Evolutionary conservation across 805 yeast genomes (phyloP).

Genomic region (Saccharomycopsis synnaedendra): DNA sequence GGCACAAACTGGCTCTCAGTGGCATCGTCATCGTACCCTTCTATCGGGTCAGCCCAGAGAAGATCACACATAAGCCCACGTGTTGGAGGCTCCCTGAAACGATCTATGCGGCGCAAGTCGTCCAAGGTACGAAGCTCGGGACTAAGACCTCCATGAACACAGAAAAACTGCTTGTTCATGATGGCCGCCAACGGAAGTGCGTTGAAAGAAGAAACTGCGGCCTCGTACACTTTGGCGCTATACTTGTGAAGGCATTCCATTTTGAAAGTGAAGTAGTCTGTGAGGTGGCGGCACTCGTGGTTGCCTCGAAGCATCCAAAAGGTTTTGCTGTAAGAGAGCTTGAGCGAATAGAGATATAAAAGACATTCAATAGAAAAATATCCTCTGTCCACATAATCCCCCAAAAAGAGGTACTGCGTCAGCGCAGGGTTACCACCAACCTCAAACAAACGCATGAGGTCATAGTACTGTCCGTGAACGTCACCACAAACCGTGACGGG

Average conservation of each 20-base stretch:
- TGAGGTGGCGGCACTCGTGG: constrained; percentile 89
- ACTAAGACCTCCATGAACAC: constrained; percentile 94
- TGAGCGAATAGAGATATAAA: constrained; percentile 65
- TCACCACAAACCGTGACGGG: constrained; percentile 97
- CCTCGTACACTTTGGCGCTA: constrained; percentile 51
- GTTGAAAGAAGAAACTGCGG: constrained; percentile 68
- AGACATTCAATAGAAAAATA: constrained; percentile 77
- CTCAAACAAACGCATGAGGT: constrained; percentile 80
- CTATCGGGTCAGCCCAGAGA: constrained; percentile 95
- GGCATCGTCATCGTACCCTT: constrained; percentile 61
- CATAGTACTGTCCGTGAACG: constrained; percentile 92
- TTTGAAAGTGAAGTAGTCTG: constrained; percentile 89
- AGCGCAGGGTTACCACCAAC: constrained; percentile 80
- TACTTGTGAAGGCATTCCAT: constrained; percentile 85
- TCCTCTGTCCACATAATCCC: constrained; percentile 95
- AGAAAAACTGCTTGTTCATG: constrained; percentile 87
- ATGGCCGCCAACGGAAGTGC: constrained; percentile 86
- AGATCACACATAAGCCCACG: constrained; percentile 90
- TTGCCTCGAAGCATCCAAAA: constrained; percentile 85
- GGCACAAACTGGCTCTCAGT: constrained; percentile 40
- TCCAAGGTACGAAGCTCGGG: constrained; percentile 66
- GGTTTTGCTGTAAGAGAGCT: constrained; percentile 60
- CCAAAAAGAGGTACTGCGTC: constrained; percentile 76
- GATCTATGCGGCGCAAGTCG: constrained; percentile 57
- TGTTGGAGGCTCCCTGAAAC: constrained; percentile 90